phyloP scores from a whole-genome alignment of 2,329 filamentous ascomycete species.

The Alternaria gansuensis region DNA sequence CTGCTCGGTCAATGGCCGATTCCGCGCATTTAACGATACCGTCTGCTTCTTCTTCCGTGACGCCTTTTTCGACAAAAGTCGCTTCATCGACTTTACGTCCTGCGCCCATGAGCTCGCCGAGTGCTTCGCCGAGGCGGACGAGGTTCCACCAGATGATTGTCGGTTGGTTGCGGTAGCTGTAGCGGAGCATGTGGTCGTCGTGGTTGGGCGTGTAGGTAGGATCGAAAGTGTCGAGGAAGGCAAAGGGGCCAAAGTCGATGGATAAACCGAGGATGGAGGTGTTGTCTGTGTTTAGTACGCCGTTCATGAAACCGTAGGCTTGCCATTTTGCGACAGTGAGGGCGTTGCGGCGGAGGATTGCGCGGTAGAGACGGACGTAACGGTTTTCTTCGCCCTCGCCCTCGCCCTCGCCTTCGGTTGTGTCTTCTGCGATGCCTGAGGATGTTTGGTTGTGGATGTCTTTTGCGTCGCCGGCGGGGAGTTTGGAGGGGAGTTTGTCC shows the following conservation, averaged over 20 bases:
- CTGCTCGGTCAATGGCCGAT: conserved; percentile 78
- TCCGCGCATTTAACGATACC: conserved; percentile 82
- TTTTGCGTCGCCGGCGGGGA: conserved; percentile 60
- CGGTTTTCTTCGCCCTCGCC: conserved; percentile 79
- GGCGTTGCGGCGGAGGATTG: conserved; percentile 86
- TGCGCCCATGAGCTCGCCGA: conserved; percentile 87
- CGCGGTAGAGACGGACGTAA: conserved; percentile 85
- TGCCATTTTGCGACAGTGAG: conserved; percentile 92
- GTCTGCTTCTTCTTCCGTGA: conserved; percentile 72
- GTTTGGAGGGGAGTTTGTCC: conserved; percentile 75
- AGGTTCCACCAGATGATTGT: conserved; percentile 99
- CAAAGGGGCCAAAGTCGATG: conserved; percentile 95
- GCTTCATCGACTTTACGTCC: conserved; percentile 75
- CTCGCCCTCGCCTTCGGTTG: conserved; percentile 72
- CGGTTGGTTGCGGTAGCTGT: conserved; percentile 92
- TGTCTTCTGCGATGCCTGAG: conserved; percentile 63
- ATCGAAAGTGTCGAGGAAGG: conserved; percentile 97
- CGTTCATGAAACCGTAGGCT: conserved; percentile 99
- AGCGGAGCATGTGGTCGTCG: conserved; percentile 86
- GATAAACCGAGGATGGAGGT: conserved; percentile 89
- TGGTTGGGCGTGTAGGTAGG: conserved; percentile 96
- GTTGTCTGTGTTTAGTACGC: conserved; percentile 97
- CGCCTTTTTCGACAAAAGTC: conserved; percentile 75
- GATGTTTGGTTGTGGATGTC: conserved; percentile 56
- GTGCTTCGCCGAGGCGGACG: conserved; percentile 84